Evolutionary conservation across 169 alveolate genomes (phyloP).

Genomic region (Amoebophrya sp.): DNA sequence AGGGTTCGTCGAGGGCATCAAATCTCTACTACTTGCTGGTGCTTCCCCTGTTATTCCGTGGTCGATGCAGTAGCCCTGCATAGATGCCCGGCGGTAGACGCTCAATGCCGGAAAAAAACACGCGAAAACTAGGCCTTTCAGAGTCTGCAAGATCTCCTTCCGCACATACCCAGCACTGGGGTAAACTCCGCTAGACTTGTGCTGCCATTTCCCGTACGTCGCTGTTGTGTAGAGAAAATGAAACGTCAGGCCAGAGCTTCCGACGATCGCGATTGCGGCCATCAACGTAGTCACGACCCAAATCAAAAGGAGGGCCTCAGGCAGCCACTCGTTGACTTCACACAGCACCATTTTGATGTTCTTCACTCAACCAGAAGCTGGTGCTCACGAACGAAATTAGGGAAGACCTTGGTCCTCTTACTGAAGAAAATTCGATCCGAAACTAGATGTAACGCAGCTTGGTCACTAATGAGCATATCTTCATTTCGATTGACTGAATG

Average conservation of each 20-base stretch:
- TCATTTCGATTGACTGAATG: too few species aligned
- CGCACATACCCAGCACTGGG: background rate
- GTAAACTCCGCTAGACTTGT: background rate
- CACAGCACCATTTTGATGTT: background rate
- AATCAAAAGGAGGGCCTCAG: background rate
- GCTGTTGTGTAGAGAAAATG: background rate
- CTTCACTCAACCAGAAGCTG: too few species aligned
- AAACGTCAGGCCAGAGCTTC: background rate
- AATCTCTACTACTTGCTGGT: too few species aligned
- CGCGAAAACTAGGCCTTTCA: background rate
- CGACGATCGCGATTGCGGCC: background rate
- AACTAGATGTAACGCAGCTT: too few species aligned
- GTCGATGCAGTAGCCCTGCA: background rate
- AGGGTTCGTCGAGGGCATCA: too few species aligned
- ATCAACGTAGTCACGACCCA: background rate
- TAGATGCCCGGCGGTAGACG: background rate
- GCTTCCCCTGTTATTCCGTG: background rate
- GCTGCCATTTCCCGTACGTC: background rate
- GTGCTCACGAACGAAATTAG: too few species aligned
- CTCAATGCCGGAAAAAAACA: background rate
- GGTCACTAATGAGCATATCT: too few species aligned
- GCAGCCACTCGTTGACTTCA: background rate
- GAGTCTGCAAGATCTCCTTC: background rate
- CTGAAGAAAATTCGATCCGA: too few species aligned
- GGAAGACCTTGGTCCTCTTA: too few species aligned